Percentiles rank a stretch among this genome's conserved stretches.
These are phyloP conservation scores for Litchi chinensis DNA, from an alignment of 345 rosid genomes.

Conservation along the genomic window DNA sequence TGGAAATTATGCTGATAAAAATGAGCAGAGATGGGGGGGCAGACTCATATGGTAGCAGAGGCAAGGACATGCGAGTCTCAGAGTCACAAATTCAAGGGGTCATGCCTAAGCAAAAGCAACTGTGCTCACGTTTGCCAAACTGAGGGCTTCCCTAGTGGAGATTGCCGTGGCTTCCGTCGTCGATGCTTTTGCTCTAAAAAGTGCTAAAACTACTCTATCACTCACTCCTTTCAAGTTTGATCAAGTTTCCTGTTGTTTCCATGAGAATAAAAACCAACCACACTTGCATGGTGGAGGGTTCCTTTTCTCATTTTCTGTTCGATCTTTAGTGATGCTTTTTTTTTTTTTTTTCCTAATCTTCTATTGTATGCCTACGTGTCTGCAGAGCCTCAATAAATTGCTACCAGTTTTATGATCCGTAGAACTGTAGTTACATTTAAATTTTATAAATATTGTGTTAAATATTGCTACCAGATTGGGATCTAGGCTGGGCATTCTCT, in stretches of 20 bases:
- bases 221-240: not conserved
- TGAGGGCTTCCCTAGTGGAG: slow-evolving; percentile 43
- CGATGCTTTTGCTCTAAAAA: slow-evolving; percentile 46
- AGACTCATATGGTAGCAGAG: slow-evolving; percentile 27
- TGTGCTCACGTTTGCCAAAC: slow-evolving; percentile 42
- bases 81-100: slow-evolving; percentile 44
- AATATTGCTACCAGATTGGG: too few species aligned
- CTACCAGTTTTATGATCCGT: too few species aligned
- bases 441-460: too few species aligned
- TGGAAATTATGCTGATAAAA: not conserved
- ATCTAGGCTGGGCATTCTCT: too few species aligned
- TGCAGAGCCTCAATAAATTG: too few species aligned
- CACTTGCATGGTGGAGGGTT: too few species aligned
- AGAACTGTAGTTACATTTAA: too few species aligned
- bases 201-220: slow-evolving; percentile 22
- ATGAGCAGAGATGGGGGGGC: not conserved
- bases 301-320: too few species aligned
- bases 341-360: too few species aligned
- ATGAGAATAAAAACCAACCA: not conserved
- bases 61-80: slow-evolving; percentile 44
- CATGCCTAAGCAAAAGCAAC: slow-evolving; percentile 32
- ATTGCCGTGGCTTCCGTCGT: slow-evolving; percentile 46
- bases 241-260: not conserved
- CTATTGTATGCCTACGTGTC: too few species aligned
- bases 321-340: too few species aligned